phyloP scores from a whole-genome alignment of 2,329 filamentous ascomycete species.

The Neofusicoccum umdonicola region DNA sequence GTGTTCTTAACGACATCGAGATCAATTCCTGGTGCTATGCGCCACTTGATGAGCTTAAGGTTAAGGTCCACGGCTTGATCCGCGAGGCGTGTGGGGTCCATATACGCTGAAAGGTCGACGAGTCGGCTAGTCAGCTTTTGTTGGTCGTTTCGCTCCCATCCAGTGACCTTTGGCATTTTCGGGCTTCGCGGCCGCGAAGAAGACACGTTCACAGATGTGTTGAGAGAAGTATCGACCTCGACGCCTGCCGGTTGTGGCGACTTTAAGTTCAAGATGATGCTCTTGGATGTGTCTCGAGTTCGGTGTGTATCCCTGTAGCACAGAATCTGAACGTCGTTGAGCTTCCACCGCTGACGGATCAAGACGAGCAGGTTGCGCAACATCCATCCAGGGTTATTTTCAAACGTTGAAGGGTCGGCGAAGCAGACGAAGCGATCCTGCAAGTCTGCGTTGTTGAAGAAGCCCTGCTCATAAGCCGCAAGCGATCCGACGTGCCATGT shows the following conservation, averaged over 20 bases:
- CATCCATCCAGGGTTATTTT: slow-evolving; percentile 86
- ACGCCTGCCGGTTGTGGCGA: slow-evolving; percentile 37
- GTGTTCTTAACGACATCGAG: slow-evolving; percentile 86
- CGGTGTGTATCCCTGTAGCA: slow-evolving; percentile 85
- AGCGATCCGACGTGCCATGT: slow-evolving; percentile 77
- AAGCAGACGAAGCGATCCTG: slow-evolving; percentile 83
- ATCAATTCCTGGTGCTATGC: slow-evolving; percentile 83
- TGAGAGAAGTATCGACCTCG: slow-evolving; percentile 21
- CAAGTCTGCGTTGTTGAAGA: slow-evolving; percentile 72
- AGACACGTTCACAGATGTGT: background rate
- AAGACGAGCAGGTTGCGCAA: slow-evolving; percentile 84
- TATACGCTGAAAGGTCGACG: slow-evolving; percentile 84
- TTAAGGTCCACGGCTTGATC: slow-evolving; percentile 96
- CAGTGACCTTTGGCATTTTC: slow-evolving; percentile 83
- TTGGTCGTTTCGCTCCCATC: slow-evolving; percentile 83
- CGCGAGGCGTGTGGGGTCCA: slow-evolving; percentile 84
- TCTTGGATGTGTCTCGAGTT: slow-evolving; percentile 75
- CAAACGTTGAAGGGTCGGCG: slow-evolving; percentile 88
- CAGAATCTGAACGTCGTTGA: slow-evolving; percentile 76
- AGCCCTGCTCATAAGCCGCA: slow-evolving; percentile 77
- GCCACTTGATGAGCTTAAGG: slow-evolving; percentile 98
- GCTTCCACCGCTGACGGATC: slow-evolving; percentile 75
- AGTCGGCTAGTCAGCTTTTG: slow-evolving; percentile 76
- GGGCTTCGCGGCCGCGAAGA: slow-evolving; percentile 27
- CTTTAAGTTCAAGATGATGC: slow-evolving; percentile 69